Base-by-base conservation (phyloP, 805 yeast genomes). In the Starmera pachycereana region DNA sequence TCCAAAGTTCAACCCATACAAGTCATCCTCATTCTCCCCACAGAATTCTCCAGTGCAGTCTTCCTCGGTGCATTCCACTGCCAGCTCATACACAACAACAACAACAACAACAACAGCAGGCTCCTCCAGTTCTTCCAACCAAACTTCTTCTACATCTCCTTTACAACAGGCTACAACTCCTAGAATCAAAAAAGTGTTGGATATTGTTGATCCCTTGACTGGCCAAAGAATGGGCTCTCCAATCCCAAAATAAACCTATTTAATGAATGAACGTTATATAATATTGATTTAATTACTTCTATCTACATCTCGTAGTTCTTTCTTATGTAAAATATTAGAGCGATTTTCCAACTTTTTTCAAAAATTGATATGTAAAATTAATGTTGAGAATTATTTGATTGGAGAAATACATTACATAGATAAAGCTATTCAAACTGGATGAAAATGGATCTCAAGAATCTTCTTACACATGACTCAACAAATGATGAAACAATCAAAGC, bases 1-100 rank as follows among this genome's bases (percentile, higher is more conserved):
- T 44, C 71, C 69, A 51, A 76, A 71, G 55, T 79, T 78, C 61
- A 78, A 79, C 54, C 85, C 86, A 6, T 78, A 78, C 53, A 77
- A 83, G 3, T 77, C 84, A 2, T 61, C 73, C 35, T 69, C 77
- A 19, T 78, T 78, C 51, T 72, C 77, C 29, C 85, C 86, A 35
- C 56, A 52, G 25, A 57, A 57, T 9, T 63, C 68, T 12, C 71
- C 69, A 42, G 57, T 10, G 40, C 58, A 18, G 45, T 45, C 9
- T 8, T 22, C 27, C 27, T 22, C 27, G 2, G 9, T 8, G 9
- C 27, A 22, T 22, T 22, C 27, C 2, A 22, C 6, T 22, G 27
- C 27, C 27, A 22, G 27, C 27, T 22, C 27, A 8, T 22, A 22
- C 27, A 22, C 27, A 37, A 55, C 44, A 30, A 58, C 48, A 12